Base-by-base conservation (phyloP, 78 protist species). In the Guillardia theta region DNA sequence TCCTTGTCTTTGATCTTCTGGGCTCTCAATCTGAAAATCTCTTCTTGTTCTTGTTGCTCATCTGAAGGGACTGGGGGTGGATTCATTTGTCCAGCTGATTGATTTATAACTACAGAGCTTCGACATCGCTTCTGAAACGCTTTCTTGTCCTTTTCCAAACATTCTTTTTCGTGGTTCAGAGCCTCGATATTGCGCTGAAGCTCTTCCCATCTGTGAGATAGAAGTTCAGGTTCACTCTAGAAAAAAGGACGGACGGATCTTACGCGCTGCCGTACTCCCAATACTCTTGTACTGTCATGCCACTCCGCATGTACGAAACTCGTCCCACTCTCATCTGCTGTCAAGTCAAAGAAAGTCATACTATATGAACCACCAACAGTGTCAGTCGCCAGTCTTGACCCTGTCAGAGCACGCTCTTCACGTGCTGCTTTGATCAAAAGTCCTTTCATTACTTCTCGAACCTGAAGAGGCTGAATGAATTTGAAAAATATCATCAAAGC, bases 241-340 rank as follows among this genome's bases (percentile, higher is more conserved):
- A 64, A 33, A 64, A 64, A 64, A 24, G 78, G 78, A 33, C 43
- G n/a, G 78, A 64, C 78, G 12, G 78, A 4, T 5, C 6, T 24
- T 15, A 12, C 15, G 41, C 45, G 83, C 33, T 24, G 41, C 83
- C 45, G 46, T 70, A 36, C 83, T 70, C 83, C 83, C 83, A 70
- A 43, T 22, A 12, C 6, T 70, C 83, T 12, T 70, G 33, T 36
- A 70, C 9, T 15, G 83, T 36, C 83, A 70, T 70, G 33, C 83
- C 83, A 43, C 83, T 70, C n/a, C 83, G 6, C 21, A 22, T 10
- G 41, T 70, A 70, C 46, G 83, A 70, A 36, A 70, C 83, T 24
- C 83, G 83, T 12, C 83, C 83, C 45, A 70, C 83, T 9, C 83
- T 36, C 83, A 70, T 70, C 70, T 58, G 70, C 70, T 24, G 70